A percentile compares a stretch with the other conserved stretches of the same genome.
Conservation (phyloP, 495 filamentous ascomycete species). For the Penicillium lagena region DNA sequence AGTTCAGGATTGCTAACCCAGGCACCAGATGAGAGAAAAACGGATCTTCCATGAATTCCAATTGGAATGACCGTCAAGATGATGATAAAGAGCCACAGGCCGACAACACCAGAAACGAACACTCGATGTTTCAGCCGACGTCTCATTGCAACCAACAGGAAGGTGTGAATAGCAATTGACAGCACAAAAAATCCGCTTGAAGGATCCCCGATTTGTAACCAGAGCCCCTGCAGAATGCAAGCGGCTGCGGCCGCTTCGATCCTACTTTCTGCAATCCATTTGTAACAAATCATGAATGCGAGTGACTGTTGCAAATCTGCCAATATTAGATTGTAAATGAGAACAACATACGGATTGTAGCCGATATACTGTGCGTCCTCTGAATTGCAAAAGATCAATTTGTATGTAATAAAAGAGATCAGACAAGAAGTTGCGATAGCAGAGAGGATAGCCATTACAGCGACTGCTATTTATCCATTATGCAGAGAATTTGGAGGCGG, state of each 20-base stretch:
- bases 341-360: conserved; percentile 66
- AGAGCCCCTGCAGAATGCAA: conserved; percentile 67
- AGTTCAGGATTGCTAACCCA: too few species aligned
- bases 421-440: conserved; percentile 49
- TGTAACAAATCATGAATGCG: conserved; percentile 60
- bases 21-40: conserved; percentile 54
- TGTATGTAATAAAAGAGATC: conserved; percentile 51
- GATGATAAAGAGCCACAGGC: conserved; percentile 55
- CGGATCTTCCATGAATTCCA: conserved; percentile 43
- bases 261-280: conserved; percentile 49
- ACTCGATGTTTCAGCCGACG: conserved; percentile 46
- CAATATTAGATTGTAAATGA: conserved; percentile 70
- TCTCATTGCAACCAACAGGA: conserved; percentile 54
- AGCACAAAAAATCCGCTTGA: conserved; percentile 64
- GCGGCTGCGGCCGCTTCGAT: conserved; percentile 49
- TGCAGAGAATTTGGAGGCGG: conserved; percentile 44
- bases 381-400: conserved; percentile 49
- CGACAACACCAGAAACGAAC: conserved; percentile 44
- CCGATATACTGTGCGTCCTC: conserved; percentile 38
- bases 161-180: conserved; percentile 65
- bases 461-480: conserved; percentile 48
- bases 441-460: conserved; percentile 53
- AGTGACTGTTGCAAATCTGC: conserved; percentile 68
- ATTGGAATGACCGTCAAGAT: conserved; percentile 51
- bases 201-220: conserved; percentile 65